Evolutionary conservation across 129 eudicot species (phyloP).

Genomic region (Pseudognaphalium luteoalbum): DNA sequence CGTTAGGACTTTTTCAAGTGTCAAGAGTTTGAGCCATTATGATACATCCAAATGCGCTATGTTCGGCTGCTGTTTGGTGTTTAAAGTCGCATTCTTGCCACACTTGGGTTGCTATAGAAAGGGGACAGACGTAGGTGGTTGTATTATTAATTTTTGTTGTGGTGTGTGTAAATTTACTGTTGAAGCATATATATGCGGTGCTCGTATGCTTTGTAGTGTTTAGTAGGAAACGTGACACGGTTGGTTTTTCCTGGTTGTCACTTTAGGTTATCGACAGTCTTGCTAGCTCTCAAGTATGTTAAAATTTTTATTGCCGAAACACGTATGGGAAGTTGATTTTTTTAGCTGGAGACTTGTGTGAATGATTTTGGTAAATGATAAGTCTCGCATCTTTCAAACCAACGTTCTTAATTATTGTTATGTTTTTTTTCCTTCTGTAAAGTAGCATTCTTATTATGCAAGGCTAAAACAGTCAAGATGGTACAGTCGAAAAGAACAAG

Average conservation of each 20-base stretch:
- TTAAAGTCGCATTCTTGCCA: conserved; percentile 17
- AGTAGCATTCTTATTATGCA: too few relatives aligned
- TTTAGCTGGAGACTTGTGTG: neutral
- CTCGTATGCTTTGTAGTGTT: conserved; percentile 26
- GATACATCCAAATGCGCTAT: neutral
- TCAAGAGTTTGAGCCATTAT: conserved; percentile 1
- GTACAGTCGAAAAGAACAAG: too few relatives aligned
- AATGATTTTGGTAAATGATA: neutral
- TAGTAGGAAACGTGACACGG: conserved; percentile 1
- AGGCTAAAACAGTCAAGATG: too few relatives aligned
- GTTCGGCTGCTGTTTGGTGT: conserved; percentile 1
- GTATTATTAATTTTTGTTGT: conserved; percentile 23
- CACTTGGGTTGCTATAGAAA: conserved; percentile 3
- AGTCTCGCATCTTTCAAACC: neutral
- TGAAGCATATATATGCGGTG: conserved; percentile 24
- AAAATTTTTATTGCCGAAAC: conserved; percentile 3
- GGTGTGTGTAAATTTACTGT: conserved; percentile 25
- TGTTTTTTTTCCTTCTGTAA: too few relatives aligned
- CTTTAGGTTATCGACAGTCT: conserved; percentile 19
- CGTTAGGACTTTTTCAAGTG: conserved; percentile 17
- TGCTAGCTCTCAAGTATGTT: conserved; percentile 12
- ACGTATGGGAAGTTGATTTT: neutral
- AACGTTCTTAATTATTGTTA: too few relatives aligned
- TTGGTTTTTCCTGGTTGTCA: neutral
- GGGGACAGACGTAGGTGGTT: conserved; percentile 11